phyloP scores from a whole-genome alignment of 2,329 filamentous ascomycete species.

The Pseudogymnoascus sp. region DNA sequence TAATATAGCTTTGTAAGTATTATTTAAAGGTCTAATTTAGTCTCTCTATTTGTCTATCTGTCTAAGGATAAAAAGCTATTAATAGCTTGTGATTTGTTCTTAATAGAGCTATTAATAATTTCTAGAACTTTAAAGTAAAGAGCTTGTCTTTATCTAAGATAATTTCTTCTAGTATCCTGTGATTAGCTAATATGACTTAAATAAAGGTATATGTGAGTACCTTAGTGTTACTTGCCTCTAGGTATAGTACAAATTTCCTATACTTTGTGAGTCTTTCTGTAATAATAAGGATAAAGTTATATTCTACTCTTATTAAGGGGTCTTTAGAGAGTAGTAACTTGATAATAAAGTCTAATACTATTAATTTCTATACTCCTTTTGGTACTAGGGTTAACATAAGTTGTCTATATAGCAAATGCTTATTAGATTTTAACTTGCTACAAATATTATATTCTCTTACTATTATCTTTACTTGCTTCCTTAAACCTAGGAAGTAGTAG shows the following conservation, averaged over 20 bases:
- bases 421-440: not conserved
- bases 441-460: not conserved
- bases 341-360: not conserved
- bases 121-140: constrained; percentile 14
- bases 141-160: constrained; percentile 15
- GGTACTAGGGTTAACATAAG: not conserved
- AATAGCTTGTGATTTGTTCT: constrained; percentile 11
- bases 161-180: constrained; percentile 12
- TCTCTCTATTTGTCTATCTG: constrained; percentile 7
- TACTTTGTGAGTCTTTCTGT: too few species aligned
- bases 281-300: too few species aligned
- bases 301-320: too few species aligned
- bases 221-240: too few species aligned
- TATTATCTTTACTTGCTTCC: not conserved
- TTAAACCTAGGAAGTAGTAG: not conserved
- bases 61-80: constrained; percentile 14
- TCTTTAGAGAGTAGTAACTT: too few species aligned
- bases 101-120: not conserved
- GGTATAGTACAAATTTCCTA: too few species aligned
- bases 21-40: constrained; percentile 10
- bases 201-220: not conserved
- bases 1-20: constrained; percentile 12
- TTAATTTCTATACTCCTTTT: not conserved
- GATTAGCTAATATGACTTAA: not conserved
- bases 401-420: not conserved